Conservation (phyloP, 1,284 basidiomycete species). For the Tilletiaria anomala region DNA sequence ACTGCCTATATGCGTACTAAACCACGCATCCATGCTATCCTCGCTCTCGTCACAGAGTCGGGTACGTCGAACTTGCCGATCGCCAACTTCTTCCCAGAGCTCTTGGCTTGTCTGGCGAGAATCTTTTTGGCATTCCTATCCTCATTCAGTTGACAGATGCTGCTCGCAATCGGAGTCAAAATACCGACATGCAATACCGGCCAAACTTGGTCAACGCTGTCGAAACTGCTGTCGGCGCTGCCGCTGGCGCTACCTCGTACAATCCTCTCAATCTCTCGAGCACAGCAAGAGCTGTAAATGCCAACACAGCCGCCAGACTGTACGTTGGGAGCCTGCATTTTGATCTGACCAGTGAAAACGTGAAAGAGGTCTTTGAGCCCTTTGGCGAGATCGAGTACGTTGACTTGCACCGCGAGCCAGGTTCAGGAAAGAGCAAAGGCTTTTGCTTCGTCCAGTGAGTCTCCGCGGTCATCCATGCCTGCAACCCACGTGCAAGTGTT, state of each 20-base stretch:
- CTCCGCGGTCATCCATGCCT: too few species aligned
- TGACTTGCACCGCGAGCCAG: slow-evolving; percentile 76
- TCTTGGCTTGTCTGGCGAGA: slow-evolving; percentile 70
- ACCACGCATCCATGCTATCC: slow-evolving; percentile 16
- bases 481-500: too few species aligned
- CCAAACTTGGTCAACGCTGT: background rate
- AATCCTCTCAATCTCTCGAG: too few species aligned
- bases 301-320: slow-evolving; percentile 53
- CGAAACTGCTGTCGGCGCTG: too few species aligned
- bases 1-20: too few species aligned
- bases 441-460: slow-evolving; percentile 86
- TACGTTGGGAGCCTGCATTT: slow-evolving; percentile 94
- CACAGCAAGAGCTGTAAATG: too few species aligned
- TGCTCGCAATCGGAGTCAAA: too few species aligned
- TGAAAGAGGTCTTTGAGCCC: slow-evolving; percentile 94
- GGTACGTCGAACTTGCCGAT: slow-evolving; percentile 21
- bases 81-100: slow-evolving; percentile 54
- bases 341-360: slow-evolving; percentile 86
- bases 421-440: slow-evolving; percentile 84
- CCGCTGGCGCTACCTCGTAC: too few species aligned
- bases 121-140: slow-evolving; percentile 94
- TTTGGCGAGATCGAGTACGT: slow-evolving; percentile 96
- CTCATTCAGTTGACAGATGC: slow-evolving; percentile 91
- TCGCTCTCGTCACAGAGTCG: background rate
- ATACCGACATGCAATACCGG: background rate